Conservation (phyloP, 1,139 yeast species). For the Suhomyces anneliseae region DNA sequence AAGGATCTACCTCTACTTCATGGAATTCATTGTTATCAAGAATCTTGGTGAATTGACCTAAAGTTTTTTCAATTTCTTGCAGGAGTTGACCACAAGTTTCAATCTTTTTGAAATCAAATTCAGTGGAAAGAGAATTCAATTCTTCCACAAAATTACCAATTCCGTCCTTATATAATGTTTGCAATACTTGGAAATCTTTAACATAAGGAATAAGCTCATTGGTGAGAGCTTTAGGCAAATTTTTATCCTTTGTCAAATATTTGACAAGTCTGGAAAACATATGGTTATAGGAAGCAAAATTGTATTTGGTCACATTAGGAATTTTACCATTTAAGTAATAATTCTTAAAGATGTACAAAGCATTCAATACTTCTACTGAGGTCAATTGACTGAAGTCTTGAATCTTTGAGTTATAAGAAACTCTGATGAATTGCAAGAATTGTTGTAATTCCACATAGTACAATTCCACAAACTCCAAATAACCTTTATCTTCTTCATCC, state of each 20-base stretch:
- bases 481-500: conserved; percentile 6
- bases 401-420: conserved; percentile 25
- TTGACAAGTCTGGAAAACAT: conserved; percentile 22
- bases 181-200: conserved; percentile 10
- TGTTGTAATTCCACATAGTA: conserved; percentile 23
- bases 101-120: conserved; percentile 22
- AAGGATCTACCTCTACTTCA: conserved; percentile 13
- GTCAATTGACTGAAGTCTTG: conserved; percentile 27
- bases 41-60: conserved; percentile 22
- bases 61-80: conserved; percentile 21
- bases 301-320: conserved; percentile 17
- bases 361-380: conserved; percentile 28
- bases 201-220: conserved; percentile 16
- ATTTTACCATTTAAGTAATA: conserved; percentile 23
- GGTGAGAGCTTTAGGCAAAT: conserved; percentile 15
- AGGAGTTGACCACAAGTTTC: conserved; percentile 18
- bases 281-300: conserved; percentile 20
- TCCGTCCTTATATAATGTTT: conserved; percentile 24
- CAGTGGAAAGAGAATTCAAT: conserved; percentile 23
- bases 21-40: conserved; percentile 13
- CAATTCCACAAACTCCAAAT: conserved; percentile 21
- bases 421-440: conserved; percentile 24
- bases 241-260: conserved; percentile 9
- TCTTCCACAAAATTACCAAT: conserved; percentile 27
- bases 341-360: conserved; percentile 31